Evolutionary conservation across 1,284 basidiomycete genomes (phyloP).

Genomic region (Puccinia coronata): DNA sequence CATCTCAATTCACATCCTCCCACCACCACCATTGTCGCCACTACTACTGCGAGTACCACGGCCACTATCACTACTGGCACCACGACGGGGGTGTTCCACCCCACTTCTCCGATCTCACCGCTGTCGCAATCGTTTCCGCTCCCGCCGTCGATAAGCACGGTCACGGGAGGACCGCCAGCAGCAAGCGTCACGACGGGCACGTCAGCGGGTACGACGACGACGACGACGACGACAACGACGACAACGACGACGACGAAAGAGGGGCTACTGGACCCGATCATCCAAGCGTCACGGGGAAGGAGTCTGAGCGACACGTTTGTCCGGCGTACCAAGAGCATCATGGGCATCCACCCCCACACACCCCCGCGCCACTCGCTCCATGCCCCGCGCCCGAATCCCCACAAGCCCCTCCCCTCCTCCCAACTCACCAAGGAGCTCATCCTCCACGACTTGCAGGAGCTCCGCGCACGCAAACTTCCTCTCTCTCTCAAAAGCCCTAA

Average conservation of each 20-base stretch:
- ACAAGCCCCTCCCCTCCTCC: background rate
- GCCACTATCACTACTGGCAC: background rate
- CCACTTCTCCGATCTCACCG: too few relatives aligned
- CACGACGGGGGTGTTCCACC: background rate
- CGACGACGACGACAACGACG: too few relatives aligned
- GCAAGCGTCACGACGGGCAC: too few relatives aligned
- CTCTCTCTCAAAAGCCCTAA: too few relatives aligned
- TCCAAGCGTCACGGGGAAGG: background rate
- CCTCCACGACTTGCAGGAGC: background rate
- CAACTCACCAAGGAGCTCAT: background rate
- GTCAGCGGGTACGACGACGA: too few relatives aligned
- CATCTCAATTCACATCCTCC: too few relatives aligned
- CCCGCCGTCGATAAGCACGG: too few relatives aligned
- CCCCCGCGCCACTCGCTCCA: background rate
- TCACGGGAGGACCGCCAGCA: too few relatives aligned
- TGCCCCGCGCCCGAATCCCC: background rate
- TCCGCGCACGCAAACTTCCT: background rate
- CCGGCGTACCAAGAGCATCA: background rate
- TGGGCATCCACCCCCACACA: background rate
- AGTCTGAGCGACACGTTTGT: constrained; percentile 42
- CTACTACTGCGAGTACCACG: background rate
- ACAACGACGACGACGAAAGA: too few relatives aligned
- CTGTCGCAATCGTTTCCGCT: too few relatives aligned
- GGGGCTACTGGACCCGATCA: too few relatives aligned
- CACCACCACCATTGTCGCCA: background rate